A percentile compares a stretch with the other conserved stretches of the same genome.
Conservation (phyloP, 1,284 basidiomycete genomes). For the Pterula multifida region DNA sequence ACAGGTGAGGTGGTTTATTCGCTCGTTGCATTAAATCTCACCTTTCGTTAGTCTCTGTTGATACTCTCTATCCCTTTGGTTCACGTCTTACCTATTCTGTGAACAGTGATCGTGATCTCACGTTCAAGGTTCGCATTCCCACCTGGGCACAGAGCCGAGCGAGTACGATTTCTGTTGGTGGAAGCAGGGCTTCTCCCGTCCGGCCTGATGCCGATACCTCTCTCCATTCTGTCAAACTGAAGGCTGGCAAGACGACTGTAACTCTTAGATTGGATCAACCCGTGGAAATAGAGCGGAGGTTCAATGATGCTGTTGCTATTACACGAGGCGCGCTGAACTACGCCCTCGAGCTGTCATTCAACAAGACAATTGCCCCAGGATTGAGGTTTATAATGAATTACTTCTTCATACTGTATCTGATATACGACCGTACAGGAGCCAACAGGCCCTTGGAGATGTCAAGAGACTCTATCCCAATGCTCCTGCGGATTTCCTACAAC, state of each 20-base stretch:
- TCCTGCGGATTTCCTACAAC: slow-evolving; percentile 19
- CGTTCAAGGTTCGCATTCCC: slow-evolving; percentile 24
- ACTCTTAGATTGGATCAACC: slow-evolving; percentile 19
- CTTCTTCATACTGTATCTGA: background rate
- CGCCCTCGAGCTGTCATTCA: slow-evolving; percentile 23
- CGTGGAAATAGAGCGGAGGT: slow-evolving; percentile 20
- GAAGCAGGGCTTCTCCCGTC: slow-evolving; percentile 14
- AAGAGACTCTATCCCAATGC: slow-evolving; percentile 22
- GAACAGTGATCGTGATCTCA: slow-evolving; percentile 18
- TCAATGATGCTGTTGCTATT: slow-evolving; percentile 22
- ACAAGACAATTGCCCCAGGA: slow-evolving; percentile 19
- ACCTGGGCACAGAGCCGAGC: slow-evolving; percentile 19
- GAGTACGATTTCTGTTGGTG: slow-evolving; percentile 17
- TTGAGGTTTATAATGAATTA: slow-evolving; percentile 14
- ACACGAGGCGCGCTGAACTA: slow-evolving; percentile 24
- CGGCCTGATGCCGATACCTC: slow-evolving; percentile 16
- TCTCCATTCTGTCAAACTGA: slow-evolving; percentile 12
- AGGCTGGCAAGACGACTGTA: slow-evolving; percentile 18
- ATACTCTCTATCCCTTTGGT: slow-evolving; percentile 25
- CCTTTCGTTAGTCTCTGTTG: slow-evolving; percentile 17
- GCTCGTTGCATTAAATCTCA: background rate
- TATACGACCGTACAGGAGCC: slow-evolving; percentile 16
- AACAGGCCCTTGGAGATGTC: slow-evolving; percentile 22
- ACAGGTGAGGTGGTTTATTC: slow-evolving; percentile 19
- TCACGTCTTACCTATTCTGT: slow-evolving; percentile 22